These are phyloP conservation scores for Tricholoma bakamatsutake DNA, from an alignment of 768 basidiomycete genomes.

Conservation along the genomic window DNA sequence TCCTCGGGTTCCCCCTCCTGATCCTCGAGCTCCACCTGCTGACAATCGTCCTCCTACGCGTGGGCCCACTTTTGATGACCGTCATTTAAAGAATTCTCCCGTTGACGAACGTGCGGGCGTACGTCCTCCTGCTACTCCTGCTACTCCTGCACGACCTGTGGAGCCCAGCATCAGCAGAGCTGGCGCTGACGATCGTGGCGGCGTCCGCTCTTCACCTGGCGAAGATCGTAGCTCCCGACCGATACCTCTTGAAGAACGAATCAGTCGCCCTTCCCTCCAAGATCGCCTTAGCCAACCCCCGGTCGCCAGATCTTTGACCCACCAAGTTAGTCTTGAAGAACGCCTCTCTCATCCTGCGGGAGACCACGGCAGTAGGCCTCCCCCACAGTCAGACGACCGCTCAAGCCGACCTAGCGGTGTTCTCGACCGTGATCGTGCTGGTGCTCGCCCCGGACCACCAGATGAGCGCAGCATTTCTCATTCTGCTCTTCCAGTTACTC, in stretches of 20 bases:
- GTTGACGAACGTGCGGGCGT: conserved; percentile 22
- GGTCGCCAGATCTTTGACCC: conserved; percentile 9
- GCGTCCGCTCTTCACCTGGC: conserved; percentile 4
- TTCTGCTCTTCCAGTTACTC: conserved; percentile 8
- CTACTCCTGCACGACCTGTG: conserved; percentile 15
- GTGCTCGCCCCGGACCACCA: conserved; percentile 12
- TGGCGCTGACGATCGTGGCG: conserved; percentile 6
- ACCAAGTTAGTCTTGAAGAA: conserved; percentile 35
- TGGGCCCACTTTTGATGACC: conserved; percentile 24
- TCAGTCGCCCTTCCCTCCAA: conserved; percentile 29
- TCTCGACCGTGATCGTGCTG: conserved; percentile 13
- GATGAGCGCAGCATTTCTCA: conserved; percentile 11
- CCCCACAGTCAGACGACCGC: conserved; percentile 10
- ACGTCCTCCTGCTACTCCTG: conserved; percentile 8
- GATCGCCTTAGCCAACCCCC: conserved; percentile 32
- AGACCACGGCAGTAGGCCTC: conserved; percentile 14
- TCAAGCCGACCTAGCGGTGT: conserved; percentile 10
- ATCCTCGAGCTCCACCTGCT: conserved; percentile 14
- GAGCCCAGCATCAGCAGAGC: conserved; percentile 14
- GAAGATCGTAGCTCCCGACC: conserved; percentile 16
- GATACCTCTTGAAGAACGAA: conserved; percentile 33
- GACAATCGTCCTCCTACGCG: conserved; percentile 19
- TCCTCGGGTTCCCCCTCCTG: conserved; percentile 21
- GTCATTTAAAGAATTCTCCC: conserved; percentile 23
- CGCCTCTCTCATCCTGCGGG: conserved; percentile 29